These are phyloP conservation scores for Daldinia loculata DNA, from an alignment of 495 filamentous ascomycete species.

Conservation along the genomic window DNA sequence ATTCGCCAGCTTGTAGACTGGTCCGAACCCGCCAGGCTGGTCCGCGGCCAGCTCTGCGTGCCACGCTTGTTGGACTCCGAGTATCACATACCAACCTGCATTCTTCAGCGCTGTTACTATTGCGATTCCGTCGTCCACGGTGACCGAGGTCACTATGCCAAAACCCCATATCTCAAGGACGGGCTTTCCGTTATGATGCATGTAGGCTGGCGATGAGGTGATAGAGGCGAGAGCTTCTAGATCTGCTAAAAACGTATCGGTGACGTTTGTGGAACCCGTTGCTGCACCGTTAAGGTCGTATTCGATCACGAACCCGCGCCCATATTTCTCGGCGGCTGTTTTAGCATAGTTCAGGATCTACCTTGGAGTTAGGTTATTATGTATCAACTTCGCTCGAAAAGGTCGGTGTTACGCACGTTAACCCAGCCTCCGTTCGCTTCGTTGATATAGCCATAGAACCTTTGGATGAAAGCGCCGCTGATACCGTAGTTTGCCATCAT, in stretches of 20 bases:
- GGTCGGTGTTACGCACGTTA: slow-evolving; percentile 22
- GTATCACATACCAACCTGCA: not conserved
- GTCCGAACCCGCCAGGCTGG: not conserved
- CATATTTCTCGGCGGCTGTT: slow-evolving; percentile 46
- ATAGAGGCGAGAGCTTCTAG: slow-evolving; percentile 35
- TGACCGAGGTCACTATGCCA: slow-evolving; percentile 37
- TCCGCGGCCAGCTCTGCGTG: not conserved
- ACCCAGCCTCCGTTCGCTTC: slow-evolving; percentile 43
- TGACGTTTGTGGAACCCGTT: slow-evolving; percentile 35
- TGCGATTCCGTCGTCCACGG: slow-evolving; percentile 39
- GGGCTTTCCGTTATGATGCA: slow-evolving; percentile 46
- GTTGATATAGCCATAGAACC: slow-evolving; percentile 46
- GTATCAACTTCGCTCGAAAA: not conserved
- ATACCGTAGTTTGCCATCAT: slow-evolving; percentile 48
- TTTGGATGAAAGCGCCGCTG: slow-evolving; percentile 46
- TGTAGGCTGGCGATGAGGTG: slow-evolving; percentile 44
- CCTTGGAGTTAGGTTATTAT: not conserved
- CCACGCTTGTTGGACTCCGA: not conserved
- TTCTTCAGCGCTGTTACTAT: slow-evolving; percentile 28
- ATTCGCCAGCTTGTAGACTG: not conserved
- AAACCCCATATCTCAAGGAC: slow-evolving; percentile 48
- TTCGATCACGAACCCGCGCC: slow-evolving; percentile 45
- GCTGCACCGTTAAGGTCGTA: slow-evolving; percentile 45
- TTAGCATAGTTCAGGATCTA: slow-evolving; percentile 42
- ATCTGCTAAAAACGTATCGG: slow-evolving; percentile 37